Evolutionary conservation across 768 basidiomycete species (phyloP), one percentile per base, ranked within the genome.

Genomic region (Chalciporus piperatus): DNA sequence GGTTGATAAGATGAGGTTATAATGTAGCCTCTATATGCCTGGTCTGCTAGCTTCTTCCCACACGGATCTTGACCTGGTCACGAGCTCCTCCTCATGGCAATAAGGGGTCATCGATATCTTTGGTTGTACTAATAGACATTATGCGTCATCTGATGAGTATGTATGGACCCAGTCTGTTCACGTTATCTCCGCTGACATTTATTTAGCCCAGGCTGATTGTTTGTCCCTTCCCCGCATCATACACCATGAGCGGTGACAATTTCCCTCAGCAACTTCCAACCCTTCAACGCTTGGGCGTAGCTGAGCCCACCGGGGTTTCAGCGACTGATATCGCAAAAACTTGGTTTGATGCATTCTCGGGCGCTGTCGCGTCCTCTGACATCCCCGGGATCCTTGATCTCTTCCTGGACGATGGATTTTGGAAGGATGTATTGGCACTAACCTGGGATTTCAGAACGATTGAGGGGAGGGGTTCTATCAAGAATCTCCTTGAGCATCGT

Each of bases 361-460:
- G 37, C 17, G 61, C 67, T 4, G 37, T 69, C 17, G 20, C 44
- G 16, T 59, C 54, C 28, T 56, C 52, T 17, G 43, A 68, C 38
- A 48, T 56, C 38, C 3, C 37, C 4, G 44, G 14, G n/a, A 58
- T 63, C 45, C 47, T 63, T 14, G 54, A 67, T 41, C 65, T 69
- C 25, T 65, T 68, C 19, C 59, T 68, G 4, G 65, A 59, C 4
- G 55, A 67, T 8, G 67, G 61, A 2, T 68, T 76, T 53, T 84
- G 81, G 83, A 70, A 81, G 22, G 83, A 84, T 55, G 64, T 73
- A 16, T 63, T 81, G 10, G 71, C 77, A 0, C 54, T 84, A 6
- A 84, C 83, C 2, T 81, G 77, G 75, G 75, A 80, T 59, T 77
- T 84, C 52, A 73, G 79, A 33, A 76, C 78, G 1, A 74, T 81